Base-by-base conservation (phyloP, 148 eudicot genomes). In the Mesembryanthemum crystallinum region DNA sequence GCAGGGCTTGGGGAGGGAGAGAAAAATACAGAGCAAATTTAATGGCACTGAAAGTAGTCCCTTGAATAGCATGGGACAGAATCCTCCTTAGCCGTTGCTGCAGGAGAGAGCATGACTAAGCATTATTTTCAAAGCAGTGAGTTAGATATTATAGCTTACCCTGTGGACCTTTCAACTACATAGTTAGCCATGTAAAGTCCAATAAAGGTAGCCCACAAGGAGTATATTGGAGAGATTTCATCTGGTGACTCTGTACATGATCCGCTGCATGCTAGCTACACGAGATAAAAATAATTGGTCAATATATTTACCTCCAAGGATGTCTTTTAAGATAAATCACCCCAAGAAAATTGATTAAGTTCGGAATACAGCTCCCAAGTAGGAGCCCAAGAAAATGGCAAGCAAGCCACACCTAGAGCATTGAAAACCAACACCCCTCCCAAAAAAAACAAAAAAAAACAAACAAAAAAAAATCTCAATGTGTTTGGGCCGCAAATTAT, bases 161-260 rank as follows among this genome's bases (percentile, higher is more conserved):
- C 98, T 27, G 98, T 87, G 73, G 98, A 96, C 67, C 99, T 88
- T 85, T 96, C 99, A 32, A 96, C 94, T 32, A 92, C 94, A 80
- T 91, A 96, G 71, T 96, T 91, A 66, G 98, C 99, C 33, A 96
- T 96, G 83, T 96, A 96, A 32, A 96, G 96, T 57, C 99, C 99
- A 30, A 96, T 96, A 67, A 96, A 92, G 37, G 99, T 96, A 49
- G 99, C 99, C 99, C 99, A 96, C 30, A 96, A 79, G n/a, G 99
- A 96, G 83, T 92, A 96, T 82, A 96, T 91, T 29, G 99, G 99
- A 73, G 99, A 96, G 73, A 96, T 92, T 84, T 88, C 99, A 85
- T 88, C 87, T 24, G 99, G 86, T 33, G 99, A 87, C 81, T 85
- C 97, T 61, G 90, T 83, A 83, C 91, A 88, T 52, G 98, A 83